Evolutionary conservation across 2,329 filamentous ascomycete genomes (phyloP).

Genomic region (Fusarium graminum): DNA sequence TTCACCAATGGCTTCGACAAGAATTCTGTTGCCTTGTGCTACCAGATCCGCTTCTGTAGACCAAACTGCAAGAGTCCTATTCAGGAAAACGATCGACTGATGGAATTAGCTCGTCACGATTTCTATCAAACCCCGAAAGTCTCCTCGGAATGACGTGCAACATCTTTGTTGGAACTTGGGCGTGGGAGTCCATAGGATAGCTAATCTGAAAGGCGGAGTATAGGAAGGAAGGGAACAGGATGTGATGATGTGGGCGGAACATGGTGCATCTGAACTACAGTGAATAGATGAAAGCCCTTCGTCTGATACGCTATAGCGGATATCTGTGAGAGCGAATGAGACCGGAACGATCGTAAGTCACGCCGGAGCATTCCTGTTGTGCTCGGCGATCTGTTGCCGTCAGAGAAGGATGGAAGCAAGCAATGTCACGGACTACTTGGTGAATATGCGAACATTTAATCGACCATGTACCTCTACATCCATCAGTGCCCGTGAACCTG

Average conservation of each 20-base stretch:
- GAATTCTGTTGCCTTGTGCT: constrained; percentile 21
- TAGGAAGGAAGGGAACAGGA: background rate
- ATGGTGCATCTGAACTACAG: background rate
- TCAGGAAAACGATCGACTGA: constrained; percentile 1
- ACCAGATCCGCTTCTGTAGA: background rate
- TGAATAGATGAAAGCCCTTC: background rate
- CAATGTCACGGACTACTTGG: background rate
- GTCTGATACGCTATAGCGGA: background rate
- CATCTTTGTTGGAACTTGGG: background rate
- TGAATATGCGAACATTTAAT: background rate
- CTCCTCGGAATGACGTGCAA: background rate
- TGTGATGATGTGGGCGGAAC: background rate
- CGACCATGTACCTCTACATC: background rate
- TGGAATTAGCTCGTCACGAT: background rate
- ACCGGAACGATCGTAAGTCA: background rate
- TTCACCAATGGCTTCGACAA: constrained; percentile 1
- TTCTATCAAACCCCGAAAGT: background rate
- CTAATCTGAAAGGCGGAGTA: background rate
- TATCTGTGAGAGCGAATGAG: background rate
- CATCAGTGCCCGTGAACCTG: background rate
- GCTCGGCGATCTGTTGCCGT: too few relatives aligned
- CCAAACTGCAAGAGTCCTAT: background rate
- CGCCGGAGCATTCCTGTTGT: background rate
- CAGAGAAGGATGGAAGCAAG: background rate
- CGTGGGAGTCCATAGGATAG: background rate